A percentile compares a stretch with the other conserved stretches of the same genome.
phyloP scores from a whole-genome alignment of 1,284 basidiomycete genomes.

The Fomitiporia mediterranea region DNA sequence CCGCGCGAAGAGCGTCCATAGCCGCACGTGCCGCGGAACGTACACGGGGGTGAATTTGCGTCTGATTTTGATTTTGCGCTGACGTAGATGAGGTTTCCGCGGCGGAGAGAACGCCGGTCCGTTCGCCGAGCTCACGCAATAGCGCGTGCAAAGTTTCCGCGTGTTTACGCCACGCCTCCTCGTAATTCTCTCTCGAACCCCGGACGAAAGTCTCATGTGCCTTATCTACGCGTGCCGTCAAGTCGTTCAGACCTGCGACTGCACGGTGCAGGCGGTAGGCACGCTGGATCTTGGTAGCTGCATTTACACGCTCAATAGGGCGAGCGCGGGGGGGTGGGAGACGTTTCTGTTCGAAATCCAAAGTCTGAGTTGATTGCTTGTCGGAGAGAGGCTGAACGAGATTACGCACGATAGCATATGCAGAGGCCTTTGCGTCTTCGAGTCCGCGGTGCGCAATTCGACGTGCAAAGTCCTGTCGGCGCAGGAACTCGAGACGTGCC shows the following conservation, averaged over 20 bases:
- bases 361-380: neutral
- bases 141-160: conserved; percentile 6
- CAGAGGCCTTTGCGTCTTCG: conserved; percentile 2
- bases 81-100: neutral
- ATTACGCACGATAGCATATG: conserved; percentile 15
- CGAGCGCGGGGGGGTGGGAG: conserved; percentile 5
- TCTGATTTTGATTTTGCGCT: neutral
- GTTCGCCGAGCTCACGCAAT: conserved; percentile 4
- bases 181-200: neutral
- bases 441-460: conserved; percentile 17
- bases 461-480: conserved; percentile 16
- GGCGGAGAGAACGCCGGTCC: conserved; percentile 1
- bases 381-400: neutral
- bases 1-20: conserved; percentile 1
- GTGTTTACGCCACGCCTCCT: neutral
- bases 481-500: conserved; percentile 17
- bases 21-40: neutral
- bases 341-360: conserved; percentile 7
- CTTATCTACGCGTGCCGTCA: neutral
- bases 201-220: neutral
- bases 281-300: conserved; percentile 19
- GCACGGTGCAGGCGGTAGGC: conserved; percentile 14
- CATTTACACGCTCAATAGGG: conserved; percentile 14
- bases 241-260: neutral
- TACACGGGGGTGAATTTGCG: conserved; percentile 2